Percentiles rank a stretch among this genome's conserved stretches.
Evolutionary conservation across 139 green algal genomes (phyloP).

Genomic region (Tetraselmis striata): DNA sequence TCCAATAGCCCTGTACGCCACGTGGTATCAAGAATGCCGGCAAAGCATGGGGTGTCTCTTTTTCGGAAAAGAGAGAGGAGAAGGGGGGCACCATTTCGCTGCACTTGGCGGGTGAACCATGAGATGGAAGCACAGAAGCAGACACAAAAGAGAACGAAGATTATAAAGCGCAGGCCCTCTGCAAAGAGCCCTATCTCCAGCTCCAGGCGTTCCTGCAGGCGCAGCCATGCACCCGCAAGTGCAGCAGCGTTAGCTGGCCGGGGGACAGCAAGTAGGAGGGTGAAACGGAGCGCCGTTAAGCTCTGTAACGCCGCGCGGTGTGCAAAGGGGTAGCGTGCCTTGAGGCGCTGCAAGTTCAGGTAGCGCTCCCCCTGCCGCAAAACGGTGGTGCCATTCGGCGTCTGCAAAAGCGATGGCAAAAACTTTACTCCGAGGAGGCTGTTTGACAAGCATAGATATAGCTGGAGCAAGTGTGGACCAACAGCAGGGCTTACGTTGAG

Average conservation of each 20-base stretch:
- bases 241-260: too few species aligned
- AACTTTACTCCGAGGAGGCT: neutral
- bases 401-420: neutral
- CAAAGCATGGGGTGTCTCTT: too few species aligned
- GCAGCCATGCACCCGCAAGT: neutral
- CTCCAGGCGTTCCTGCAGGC: neutral
- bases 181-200: neutral
- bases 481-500: too few species aligned
- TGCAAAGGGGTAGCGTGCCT: neutral
- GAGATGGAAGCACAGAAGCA: neutral
- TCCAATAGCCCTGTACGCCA: too few species aligned
- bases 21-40: too few species aligned
- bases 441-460: too few species aligned
- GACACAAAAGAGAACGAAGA: neutral
- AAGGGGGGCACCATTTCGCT: neutral
- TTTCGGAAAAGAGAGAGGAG: too few species aligned
- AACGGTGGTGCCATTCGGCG: neutral
- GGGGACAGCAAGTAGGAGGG: too few species aligned
- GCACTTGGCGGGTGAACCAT: neutral
- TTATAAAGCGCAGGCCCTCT: neutral
- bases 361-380: neutral
- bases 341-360: neutral
- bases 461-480: too few species aligned
- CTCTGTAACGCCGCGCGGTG: too few species aligned
- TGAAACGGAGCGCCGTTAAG: too few species aligned